A percentile compares a stretch with the other conserved stretches of the same genome.
Evolutionary conservation across 2,329 filamentous ascomycete species (phyloP).

Genomic region (Colletotrichum coccodes): DNA sequence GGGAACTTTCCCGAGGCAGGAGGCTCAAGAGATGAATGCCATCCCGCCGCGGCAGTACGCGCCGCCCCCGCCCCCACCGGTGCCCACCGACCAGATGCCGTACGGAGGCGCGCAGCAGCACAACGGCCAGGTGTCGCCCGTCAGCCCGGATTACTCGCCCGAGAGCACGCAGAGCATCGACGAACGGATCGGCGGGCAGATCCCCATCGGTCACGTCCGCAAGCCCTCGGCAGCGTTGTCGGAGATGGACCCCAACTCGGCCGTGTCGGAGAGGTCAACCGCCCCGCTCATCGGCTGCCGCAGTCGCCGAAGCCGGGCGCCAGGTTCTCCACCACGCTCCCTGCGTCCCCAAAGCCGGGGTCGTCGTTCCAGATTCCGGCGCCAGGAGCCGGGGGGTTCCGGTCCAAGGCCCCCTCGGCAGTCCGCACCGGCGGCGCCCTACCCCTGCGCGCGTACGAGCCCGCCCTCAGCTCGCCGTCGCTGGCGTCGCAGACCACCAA

Average conservation of each 20-base stretch:
- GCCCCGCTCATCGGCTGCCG: slow-evolving; percentile 61
- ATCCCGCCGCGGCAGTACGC: slow-evolving; percentile 69
- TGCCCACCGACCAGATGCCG: slow-evolving; percentile 58
- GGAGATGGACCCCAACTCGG: slow-evolving; percentile 61
- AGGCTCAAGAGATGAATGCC: slow-evolving; percentile 65
- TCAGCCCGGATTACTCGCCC: slow-evolving; percentile 59
- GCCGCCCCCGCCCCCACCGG: slow-evolving; percentile 65
- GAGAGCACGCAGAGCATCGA: slow-evolving; percentile 64
- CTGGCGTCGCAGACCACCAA: slow-evolving; percentile 62
- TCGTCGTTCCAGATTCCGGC: slow-evolving; percentile 61
- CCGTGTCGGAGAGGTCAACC: slow-evolving; percentile 61
- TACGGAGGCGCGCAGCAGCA: slow-evolving; percentile 43
- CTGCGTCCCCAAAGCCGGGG: slow-evolving; percentile 61
- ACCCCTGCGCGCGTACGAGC: slow-evolving; percentile 71
- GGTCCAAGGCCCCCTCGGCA: slow-evolving; percentile 61
- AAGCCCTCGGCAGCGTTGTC: slow-evolving; percentile 46
- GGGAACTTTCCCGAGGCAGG: slow-evolving; percentile 65
- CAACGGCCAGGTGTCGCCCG: slow-evolving; percentile 50
- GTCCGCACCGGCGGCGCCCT: slow-evolving; percentile 67
- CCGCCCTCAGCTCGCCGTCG: slow-evolving; percentile 61
- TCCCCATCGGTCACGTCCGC: slow-evolving; percentile 46
- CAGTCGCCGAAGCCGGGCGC: slow-evolving; percentile 52
- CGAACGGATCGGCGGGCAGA: slow-evolving; percentile 60
- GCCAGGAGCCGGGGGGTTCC: slow-evolving; percentile 59
- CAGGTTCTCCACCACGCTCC: slow-evolving; percentile 51